These are phyloP conservation scores for Puccinia polysora DNA, from an alignment of 1,284 basidiomycete species.

Conservation along the genomic window DNA sequence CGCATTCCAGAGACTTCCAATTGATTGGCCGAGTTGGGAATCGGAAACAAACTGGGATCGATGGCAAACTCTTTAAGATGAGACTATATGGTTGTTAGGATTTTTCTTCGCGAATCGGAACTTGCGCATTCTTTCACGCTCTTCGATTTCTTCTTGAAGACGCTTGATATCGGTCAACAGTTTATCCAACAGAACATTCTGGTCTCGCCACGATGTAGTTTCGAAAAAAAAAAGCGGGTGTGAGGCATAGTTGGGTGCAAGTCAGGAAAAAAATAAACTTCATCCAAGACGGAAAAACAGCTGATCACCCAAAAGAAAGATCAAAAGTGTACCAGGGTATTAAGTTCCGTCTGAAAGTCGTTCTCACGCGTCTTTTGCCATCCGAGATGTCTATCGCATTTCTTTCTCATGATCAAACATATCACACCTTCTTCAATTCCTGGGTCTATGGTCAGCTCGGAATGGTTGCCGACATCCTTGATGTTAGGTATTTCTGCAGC, in stretches of 20 bases:
- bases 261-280: too few species aligned
- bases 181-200: slow-evolving; percentile 9
- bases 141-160: slow-evolving; percentile 9
- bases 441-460: slow-evolving; percentile 1
- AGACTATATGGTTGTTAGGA: too few species aligned
- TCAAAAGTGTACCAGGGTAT: slow-evolving; percentile 31
- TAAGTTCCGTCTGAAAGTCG: slow-evolving; percentile 40
- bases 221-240: background rate
- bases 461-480: background rate
- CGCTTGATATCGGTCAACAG: background rate
- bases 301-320: background rate
- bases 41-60: too few species aligned
- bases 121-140: background rate
- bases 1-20: too few species aligned
- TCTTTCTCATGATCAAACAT: slow-evolving; percentile 41
- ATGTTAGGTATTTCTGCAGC: background rate
- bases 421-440: slow-evolving; percentile 37
- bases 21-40: too few species aligned
- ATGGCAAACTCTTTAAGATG: too few species aligned
- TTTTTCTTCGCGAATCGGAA: slow-evolving; percentile 4
- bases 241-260: background rate
- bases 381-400: slow-evolving; percentile 38
- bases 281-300: background rate
- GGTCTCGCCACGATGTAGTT: background rate
- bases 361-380: slow-evolving; percentile 42